Base-by-base conservation (phyloP, 225 moss, liverwort and hornwort genomes). In the Thuidium tamariscinum region DNA sequence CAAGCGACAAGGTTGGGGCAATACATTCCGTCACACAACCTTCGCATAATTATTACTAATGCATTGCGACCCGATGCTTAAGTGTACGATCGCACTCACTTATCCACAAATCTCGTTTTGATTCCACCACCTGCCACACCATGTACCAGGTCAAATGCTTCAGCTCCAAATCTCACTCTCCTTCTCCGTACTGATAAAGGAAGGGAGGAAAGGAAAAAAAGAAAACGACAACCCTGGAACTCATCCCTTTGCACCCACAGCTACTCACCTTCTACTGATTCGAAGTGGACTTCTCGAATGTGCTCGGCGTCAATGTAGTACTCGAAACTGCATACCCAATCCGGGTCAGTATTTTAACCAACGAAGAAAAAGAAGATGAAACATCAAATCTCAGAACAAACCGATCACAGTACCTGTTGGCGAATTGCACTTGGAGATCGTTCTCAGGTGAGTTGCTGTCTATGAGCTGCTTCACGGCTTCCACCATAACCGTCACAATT, bases 251-350 rank as follows among this genome's bases (percentile, higher is more conserved):
- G 48, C 27, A 73, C 61, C 67, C 42, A 85, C 72, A 79, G 36
- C 82, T 88, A 55, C 91, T 92, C 88, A 98, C 97, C 96, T 89
- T 95, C 96, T 89, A 93, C 86, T 52, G 82, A 66, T 54, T 82
- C 82, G 67, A 82, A 82, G 29, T 82, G 66, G 13, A 68, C 82
- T 82, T 83, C 95, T 64, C 96, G 94, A 63, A 93, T 83, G 86
- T 95, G 95, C 89, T 95, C 95, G 37, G 96, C 92, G 88, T 98
- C 95, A 88, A 96, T 88, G 84, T 90, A 91, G 70, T 98, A 98
- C 84, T 98, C 92, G 86, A 98, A 98, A 44, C 96, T 98, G 97
- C 95, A 92, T 39, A 80, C 70, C 90, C 91, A 56, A 73, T n/a
- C 64, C 77, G 65, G 70, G 65, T 89, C 89, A 87, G 84, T 32